These are phyloP conservation scores for Acarospora socialis DNA, from an alignment of 2,329 filamentous ascomycete genomes.

Conservation along the genomic window DNA sequence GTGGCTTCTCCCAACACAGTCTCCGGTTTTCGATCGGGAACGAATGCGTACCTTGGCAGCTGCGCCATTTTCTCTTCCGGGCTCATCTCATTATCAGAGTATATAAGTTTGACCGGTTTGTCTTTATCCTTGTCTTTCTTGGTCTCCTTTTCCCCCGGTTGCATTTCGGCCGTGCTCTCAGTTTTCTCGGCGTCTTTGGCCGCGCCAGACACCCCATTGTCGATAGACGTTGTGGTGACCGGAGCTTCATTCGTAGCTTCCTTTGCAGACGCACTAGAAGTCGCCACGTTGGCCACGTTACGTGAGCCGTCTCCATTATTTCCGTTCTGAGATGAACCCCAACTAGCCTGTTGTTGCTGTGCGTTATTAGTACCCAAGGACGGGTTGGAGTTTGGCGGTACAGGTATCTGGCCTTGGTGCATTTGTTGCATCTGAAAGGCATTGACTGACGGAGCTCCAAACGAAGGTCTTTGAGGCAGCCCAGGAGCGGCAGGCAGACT, in stretches of 20 bases:
- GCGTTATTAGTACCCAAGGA: too few relatives aligned
- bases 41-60: constrained; percentile 61
- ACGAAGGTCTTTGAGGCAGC: constrained; percentile 48
- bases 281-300: too few relatives aligned
- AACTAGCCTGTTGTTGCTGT: constrained; percentile 3
- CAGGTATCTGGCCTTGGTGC: constrained; percentile 36
- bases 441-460: constrained; percentile 39
- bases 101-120: constrained; percentile 57
- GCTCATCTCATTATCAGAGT: constrained; percentile 64
- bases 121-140: constrained; percentile 56
- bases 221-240: constrained; percentile 35
- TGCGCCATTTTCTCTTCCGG: constrained; percentile 82
- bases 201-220: constrained; percentile 37
- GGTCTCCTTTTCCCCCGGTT: constrained; percentile 44
- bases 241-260: too few relatives aligned
- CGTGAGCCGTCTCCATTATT: constrained; percentile 6
- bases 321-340: constrained; percentile 1
- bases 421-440: constrained; percentile 42
- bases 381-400: constrained; percentile 20
- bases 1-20: constrained; percentile 16
- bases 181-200: constrained; percentile 29
- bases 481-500: constrained; percentile 40
- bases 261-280: constrained; percentile 21
- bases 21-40: constrained; percentile 30
- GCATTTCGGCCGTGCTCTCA: constrained; percentile 21